A percentile compares a stretch with the other conserved stretches of the same genome.
Conservation (phyloP, 192 early-diverging fungal species). For the Backusella westeae region DNA sequence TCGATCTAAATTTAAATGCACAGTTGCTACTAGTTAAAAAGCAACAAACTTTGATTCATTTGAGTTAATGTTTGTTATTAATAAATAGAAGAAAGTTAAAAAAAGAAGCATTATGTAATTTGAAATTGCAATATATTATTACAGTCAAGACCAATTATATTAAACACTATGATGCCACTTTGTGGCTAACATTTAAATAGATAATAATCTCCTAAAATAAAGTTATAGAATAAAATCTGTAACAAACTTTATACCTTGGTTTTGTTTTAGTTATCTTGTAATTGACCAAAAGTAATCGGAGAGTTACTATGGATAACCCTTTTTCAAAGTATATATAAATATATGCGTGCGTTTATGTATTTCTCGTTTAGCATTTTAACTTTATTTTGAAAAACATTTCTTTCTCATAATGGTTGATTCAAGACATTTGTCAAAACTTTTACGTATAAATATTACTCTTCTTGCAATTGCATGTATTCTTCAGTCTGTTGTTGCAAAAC, state of each 20-base stretch:
- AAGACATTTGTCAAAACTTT: not conserved
- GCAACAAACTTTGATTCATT: not conserved
- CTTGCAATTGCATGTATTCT: not conserved
- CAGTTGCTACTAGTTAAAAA: not conserved
- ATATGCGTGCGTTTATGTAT: not conserved
- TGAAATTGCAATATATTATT: not conserved
- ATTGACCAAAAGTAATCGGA: not conserved
- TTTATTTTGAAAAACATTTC: not conserved
- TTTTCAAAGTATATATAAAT: not conserved
- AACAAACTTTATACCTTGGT: not conserved
- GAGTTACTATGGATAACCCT: not conserved
- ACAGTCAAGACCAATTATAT: not conserved
- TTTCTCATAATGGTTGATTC: not conserved
- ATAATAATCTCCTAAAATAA: not conserved
- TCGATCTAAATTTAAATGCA: not conserved
- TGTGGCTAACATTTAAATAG: not conserved
- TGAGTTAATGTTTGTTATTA: not conserved
- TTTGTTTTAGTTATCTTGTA: not conserved
- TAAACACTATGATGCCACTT: not conserved
- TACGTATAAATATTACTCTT: not conserved
- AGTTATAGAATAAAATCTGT: not conserved
- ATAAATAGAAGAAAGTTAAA: not conserved
- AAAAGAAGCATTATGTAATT: not conserved
- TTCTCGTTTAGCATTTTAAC: not conserved
- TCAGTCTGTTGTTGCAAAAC: not conserved